Conservation (phyloP, 768 basidiomycete species). For the Russula virescens region DNA sequence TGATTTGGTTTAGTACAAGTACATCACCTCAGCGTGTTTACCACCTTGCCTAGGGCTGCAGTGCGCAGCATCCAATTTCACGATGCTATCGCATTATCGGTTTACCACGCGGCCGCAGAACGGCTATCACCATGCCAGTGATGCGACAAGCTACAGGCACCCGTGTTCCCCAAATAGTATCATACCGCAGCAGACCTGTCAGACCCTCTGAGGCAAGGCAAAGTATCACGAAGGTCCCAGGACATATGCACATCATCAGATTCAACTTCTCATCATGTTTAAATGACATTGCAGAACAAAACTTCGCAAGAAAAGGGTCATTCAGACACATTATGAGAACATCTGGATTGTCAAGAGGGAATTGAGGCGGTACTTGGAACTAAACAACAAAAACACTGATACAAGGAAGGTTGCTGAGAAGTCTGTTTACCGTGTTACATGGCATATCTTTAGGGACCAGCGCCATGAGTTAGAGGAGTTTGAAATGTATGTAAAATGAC, state of each 20-base stretch:
- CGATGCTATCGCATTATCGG: too few relatives aligned
- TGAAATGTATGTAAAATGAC: constrained; percentile 28
- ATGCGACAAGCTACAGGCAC: background rate
- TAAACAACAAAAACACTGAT: constrained; percentile 24
- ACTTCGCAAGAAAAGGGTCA: background rate
- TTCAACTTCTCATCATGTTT: background rate
- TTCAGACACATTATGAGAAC: constrained; percentile 14
- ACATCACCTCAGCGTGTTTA: too few relatives aligned
- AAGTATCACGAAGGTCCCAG: too few relatives aligned
- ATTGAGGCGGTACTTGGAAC: constrained; percentile 16
- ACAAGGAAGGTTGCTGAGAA: constrained; percentile 13
- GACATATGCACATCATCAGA: too few relatives aligned
- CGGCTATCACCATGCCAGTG: background rate
- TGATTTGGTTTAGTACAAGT: too few relatives aligned
- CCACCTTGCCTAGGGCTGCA: too few relatives aligned
- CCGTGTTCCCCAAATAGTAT: background rate
- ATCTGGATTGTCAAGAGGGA: constrained; percentile 19
- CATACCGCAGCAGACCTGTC: background rate
- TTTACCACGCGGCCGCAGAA: too few relatives aligned
- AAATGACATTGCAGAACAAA: background rate
- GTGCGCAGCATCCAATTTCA: too few relatives aligned
- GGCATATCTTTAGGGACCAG: constrained; percentile 21
- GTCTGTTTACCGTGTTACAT: constrained; percentile 20
- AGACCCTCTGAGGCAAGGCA: background rate
- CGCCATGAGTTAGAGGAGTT: background rate